A percentile compares a stretch with the other conserved stretches of the same genome.
Conservation (phyloP, 2,329 filamentous ascomycete species). For the Penicillium sp. region DNA sequence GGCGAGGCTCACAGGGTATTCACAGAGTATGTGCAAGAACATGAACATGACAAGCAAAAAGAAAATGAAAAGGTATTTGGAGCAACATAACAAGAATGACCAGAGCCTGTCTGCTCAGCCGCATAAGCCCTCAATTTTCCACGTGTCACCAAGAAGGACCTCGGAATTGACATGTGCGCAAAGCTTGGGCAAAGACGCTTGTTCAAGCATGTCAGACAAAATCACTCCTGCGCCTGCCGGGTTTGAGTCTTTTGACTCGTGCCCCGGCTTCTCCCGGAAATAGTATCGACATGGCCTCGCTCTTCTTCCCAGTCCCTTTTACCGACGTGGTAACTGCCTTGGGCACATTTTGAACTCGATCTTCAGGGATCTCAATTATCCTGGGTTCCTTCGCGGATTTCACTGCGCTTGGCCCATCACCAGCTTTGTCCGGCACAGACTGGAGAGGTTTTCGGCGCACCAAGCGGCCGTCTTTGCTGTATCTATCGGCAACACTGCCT, state of each 20-base stretch:
- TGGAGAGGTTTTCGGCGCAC: slow-evolving; percentile 5
- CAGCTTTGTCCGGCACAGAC: not conserved
- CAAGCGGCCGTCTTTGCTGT: slow-evolving; percentile 4
- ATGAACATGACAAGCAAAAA: not conserved
- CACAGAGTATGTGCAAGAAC: not conserved
- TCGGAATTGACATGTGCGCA: not conserved
- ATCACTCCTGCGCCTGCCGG: slow-evolving; percentile 16
- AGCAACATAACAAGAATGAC: not conserved
- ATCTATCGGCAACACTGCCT: not conserved
- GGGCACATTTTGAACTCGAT: not conserved
- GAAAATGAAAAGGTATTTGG: not conserved
- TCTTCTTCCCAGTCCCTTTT: slow-evolving; percentile 3
- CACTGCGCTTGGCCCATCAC: not conserved
- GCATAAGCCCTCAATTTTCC: not conserved
- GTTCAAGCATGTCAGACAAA: not conserved
- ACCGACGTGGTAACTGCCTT: not conserved
- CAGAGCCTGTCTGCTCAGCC: not conserved
- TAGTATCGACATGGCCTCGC: not conserved
- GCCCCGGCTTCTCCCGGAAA: slow-evolving; percentile 8
- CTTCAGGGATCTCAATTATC: slow-evolving; percentile 13
- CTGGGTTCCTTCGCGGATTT: slow-evolving; percentile 7
- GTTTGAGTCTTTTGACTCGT: slow-evolving; percentile 9
- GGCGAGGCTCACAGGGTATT: not conserved
- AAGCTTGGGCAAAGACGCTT: not conserved
- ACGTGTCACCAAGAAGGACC: too few relatives aligned